Base-by-base conservation (phyloP, 345 rosid species). In the Citrus reticulata region DNA sequence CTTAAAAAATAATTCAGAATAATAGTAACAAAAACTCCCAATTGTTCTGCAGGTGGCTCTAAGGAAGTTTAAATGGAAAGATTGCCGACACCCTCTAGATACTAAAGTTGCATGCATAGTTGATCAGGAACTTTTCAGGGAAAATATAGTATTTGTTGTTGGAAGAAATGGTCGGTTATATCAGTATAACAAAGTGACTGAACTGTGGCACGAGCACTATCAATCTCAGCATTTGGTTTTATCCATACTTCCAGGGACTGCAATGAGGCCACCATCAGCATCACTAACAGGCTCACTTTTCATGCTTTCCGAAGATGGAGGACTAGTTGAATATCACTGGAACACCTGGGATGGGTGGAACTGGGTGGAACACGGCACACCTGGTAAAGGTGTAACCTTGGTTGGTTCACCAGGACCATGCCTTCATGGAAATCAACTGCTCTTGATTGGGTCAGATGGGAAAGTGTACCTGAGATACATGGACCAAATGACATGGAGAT, bases 301-400 rank as follows among this genome's bases (percentile, higher is more conserved):
- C 85, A 87, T 92, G 93, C 80, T 90, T 57, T 90, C 93, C 4
- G 78, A 79, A 79, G 90, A 87, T 39, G 89, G 92, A 32, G 88
- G 92, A 67, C 83, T 92, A 32, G 86, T 92, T 68, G 92, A 92
- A 80, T 90, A 92, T 68, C 86, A 89, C n/a, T 92, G 96, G 95
- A 91, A 85, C 70, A 5, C 81, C 2, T 84, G 79, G 71, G 92
- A 89, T 30, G 92, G 93, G 55, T 89, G 95, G 93, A 89, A 78
- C 73, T 91, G 93, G 93, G 82, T 87, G 65, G 93, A 90, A 76
- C 93, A 91, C 7, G 93, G 93, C 57, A 87, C 88, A 17, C 93
- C 93, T 7, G 77, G 77, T 42, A 87, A 72, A 81, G 90, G 86
- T 32, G 92, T 91, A 39, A 70, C 82, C 68, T 73, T 91, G 77